Percentiles rank a stretch among this genome's conserved stretches.
phyloP scores from a whole-genome alignment of 805 yeast species.

The Metschnikowia cubensis region DNA sequence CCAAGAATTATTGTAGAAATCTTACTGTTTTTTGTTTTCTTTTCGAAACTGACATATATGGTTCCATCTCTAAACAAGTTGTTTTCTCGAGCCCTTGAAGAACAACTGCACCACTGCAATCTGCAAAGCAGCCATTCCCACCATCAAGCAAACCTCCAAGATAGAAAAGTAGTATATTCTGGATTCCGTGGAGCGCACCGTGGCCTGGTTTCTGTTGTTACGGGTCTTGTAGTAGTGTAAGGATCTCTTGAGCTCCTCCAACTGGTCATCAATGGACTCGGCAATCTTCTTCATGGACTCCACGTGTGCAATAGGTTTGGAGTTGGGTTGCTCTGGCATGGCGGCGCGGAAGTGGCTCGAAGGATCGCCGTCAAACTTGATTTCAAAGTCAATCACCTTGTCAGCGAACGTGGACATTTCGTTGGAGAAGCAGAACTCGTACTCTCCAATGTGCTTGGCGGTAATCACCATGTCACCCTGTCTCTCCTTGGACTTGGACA shows the following conservation, averaged over 20 bases:
- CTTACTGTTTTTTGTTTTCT: not conserved
- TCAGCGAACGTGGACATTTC: conserved; percentile 79
- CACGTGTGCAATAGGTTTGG: conserved; percentile 49
- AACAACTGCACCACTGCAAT: conserved; percentile 63
- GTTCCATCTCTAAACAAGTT: conserved; percentile 43
- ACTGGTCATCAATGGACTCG: conserved; percentile 54
- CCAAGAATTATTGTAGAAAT: not conserved
- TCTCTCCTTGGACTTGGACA: conserved; percentile 56
- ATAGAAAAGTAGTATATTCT: conserved; percentile 76
- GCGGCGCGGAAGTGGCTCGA: conserved; percentile 48
- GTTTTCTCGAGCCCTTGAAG: conserved; percentile 69
- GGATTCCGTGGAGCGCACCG: conserved; percentile 74
- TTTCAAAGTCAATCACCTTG: conserved; percentile 80
- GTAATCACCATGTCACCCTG: conserved; percentile 77
- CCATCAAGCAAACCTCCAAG: conserved; percentile 66
- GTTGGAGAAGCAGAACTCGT: conserved; percentile 81
- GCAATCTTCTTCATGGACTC: conserved; percentile 52
- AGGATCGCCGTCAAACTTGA: conserved; percentile 47
- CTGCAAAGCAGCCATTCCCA: conserved; percentile 69
- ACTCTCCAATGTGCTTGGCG: conserved; percentile 70
- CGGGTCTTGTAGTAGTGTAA: conserved; percentile 85
- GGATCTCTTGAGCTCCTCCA: conserved; percentile 52
- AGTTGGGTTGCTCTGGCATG: conserved; percentile 51
- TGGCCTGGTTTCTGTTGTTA: conserved; percentile 85
- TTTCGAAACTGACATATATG: not conserved